Evolutionary conservation across 176 grass and related monocot genomes (phyloP), one percentile per base, ranked within the genome.

Genomic region (Carex pumila): DNA sequence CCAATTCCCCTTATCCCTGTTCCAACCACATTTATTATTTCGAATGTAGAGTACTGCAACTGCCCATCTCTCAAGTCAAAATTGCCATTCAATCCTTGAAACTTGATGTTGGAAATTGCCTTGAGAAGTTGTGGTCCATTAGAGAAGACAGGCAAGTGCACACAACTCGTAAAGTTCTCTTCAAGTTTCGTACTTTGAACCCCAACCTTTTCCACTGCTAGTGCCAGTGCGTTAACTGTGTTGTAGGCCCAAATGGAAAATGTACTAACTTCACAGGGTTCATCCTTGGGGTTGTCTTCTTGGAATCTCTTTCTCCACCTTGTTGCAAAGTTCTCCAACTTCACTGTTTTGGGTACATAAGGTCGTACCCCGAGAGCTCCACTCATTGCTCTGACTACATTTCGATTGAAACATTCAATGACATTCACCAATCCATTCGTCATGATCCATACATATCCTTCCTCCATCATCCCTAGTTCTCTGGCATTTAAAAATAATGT

Each of bases 401-500:
- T 72, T 64, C 80, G 31, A 58, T 73, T 39, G 1, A 91, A 31
- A 12, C 83, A 87, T 15, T 91, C 85, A 3, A 91, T 25, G 21
- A 94, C 31, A 70, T 86, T 89, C 1, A 83, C 71, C 65, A 89
- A 6, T 84, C 85, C 92, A 77, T 71, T 81, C 5, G 89, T 91
- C 37, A 89, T 79, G 55, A 91, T 89, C 92, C 92, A 94, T 61
- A 71, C 89, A 86, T 71, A 88, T 7, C 83, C 83, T 86, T 91
- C 56, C 13, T 49, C 81, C 92, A 94, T 91, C 92, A 94, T 88
- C 2, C 90, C 92, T 57, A 85, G 21, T 30, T 85, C 86, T 50
- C 84, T 88, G 47, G 84, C 86, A 17, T 94, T 85, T 63, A 21
- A 52, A 43, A 91, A 90, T 45, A 94, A 77, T 9, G 54, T 29